Evolutionary conservation across 139 green algal genomes (phyloP), one percentile per base, ranked within the genome.

Genomic region (Chlorella ohadii): DNA sequence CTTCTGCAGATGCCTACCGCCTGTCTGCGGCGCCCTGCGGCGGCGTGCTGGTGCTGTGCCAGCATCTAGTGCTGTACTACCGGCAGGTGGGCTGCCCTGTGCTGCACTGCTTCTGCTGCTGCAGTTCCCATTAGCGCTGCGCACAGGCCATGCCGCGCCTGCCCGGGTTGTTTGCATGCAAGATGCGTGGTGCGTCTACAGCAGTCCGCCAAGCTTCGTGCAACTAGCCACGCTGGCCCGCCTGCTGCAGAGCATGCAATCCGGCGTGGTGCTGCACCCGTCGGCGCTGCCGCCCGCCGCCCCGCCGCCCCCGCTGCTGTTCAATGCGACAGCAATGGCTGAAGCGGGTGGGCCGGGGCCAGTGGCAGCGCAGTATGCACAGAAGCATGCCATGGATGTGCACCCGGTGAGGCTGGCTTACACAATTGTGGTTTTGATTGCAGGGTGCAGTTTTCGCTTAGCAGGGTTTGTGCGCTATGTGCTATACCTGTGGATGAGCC

Each of bases 31-130:
- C 94, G 57, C 95, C 94, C 2, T 67, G 44, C 39, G 92, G 95
- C 33, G 96, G 96, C 4, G 94, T 89, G 16, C 85, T 99, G 65
- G 93, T 98, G 51, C 80, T 99, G 17, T 93, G 88, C 61, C 82
- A 88, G 19, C 92, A 94, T 76, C 85, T 95, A 25, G 55, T 99
- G n/a, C 74, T 97, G 59, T 96, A 96, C 85, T 89, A 93, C 72
- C 91, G 88, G 1, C 94, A 98, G 93, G 92, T 93, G 36, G 3
- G 71, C 25, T 22, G 41, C 7, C 2, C 17, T 31, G 68, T 51
- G 44, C n/a, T n/a, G n/a, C n/a, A n/a, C n/a, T n/a, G n/a, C n/a
- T n/a, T n/a, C n/a, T n/a, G n/a, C n/a, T n/a, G n/a, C n/a, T n/a
- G n/a, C n/a, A n/a, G n/a, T n/a, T n/a, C n/a, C n/a, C n/a, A n/a